Base-by-base conservation (phyloP, 2,329 filamentous ascomycete genomes). In the Boeremia exigua region DNA sequence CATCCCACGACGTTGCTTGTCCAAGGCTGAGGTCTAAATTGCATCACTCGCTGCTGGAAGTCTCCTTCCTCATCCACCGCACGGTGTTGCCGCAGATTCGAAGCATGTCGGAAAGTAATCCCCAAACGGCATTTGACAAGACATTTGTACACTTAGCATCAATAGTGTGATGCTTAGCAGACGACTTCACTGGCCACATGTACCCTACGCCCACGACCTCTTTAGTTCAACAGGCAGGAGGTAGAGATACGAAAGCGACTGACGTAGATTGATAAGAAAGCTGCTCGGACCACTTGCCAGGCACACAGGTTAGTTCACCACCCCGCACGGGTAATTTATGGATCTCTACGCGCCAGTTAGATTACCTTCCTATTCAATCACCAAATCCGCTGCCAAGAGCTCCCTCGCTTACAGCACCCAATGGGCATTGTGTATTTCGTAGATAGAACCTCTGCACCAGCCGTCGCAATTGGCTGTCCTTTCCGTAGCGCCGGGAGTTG, bases 181-280 rank as follows among this genome's bases (percentile, higher is more conserved):
- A 32, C 43, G 46, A 54, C 37, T 58, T 30, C 42, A 49, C 48
- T 47, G 36, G 46, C 36, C 49, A 47, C 53, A 58, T 37, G 30
- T 42, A 46, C 42, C 52, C 48, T 56, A 60, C 56, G 30, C 58
- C 40, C 54, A 42, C 34, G 14, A 42, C 50, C 37, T 27, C 15
- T 47, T 15, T 38, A 47, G 55, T 55, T 39, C 46, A 65, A 62
- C 42, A 60, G 61, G 65, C 65, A 67, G 65, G 64, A 66, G 62
- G 59, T 51, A 47, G 48, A 61, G 45, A 50, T 58, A 54, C 23
- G 51, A 48, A 48, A 59, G 55, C 25, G 17, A 34, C 40, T 37
- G 38, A 34, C 47, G 49, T 51, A 48, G 45, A 29, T 45, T 38
- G 51, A 65, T 56, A 55, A 46, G 53, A 19, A 48, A 34, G 32